Percentiles rank a stretch among this genome's conserved stretches.
phyloP scores from a whole-genome alignment of 1,284 basidiomycete genomes.

The Ustilago trichophora region DNA sequence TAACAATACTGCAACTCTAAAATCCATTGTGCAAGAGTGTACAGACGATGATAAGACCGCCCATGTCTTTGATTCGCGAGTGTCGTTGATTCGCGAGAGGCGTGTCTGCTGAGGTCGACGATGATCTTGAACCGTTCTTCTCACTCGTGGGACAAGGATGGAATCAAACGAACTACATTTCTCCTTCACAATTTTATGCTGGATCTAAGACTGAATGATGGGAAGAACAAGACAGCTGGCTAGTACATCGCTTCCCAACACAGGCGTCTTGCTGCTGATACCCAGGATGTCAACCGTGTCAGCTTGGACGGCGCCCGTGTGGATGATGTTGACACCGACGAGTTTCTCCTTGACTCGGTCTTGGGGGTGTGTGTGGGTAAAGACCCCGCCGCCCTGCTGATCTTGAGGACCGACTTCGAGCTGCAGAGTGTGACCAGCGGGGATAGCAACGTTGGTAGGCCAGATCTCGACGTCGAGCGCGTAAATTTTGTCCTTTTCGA shows the following conservation, averaged over 20 bases:
- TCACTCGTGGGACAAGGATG: too few relatives aligned
- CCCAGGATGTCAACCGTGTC: constrained; percentile 7
- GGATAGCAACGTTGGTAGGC: constrained; percentile 64
- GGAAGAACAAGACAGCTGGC: constrained; percentile 19
- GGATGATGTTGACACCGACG: constrained; percentile 13
- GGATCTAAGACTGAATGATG: constrained; percentile 3
- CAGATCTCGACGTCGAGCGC: constrained; percentile 63
- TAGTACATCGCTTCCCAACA: constrained; percentile 10
- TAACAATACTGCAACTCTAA: too few relatives aligned
- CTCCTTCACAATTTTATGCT: not conserved
- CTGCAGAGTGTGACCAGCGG: constrained; percentile 51
- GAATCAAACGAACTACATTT: not conserved
- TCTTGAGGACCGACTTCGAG: constrained; percentile 56
- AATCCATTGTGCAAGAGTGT: too few relatives aligned
- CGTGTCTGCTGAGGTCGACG: too few relatives aligned
- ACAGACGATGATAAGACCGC: too few relatives aligned
- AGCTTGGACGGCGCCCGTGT: not conserved
- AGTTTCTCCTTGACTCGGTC: constrained; percentile 13
- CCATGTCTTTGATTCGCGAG: too few relatives aligned
- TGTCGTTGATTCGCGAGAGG: too few relatives aligned
- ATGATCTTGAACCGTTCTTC: too few relatives aligned
- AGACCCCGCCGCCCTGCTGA: constrained; percentile 25
- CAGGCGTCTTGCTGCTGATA: constrained; percentile 14
- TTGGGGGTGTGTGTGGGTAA: constrained; percentile 16
- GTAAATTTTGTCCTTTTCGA: constrained; percentile 52